Conservation (phyloP, 2,329 filamentous ascomycete genomes). For the Stachybotrys chartarum region DNA sequence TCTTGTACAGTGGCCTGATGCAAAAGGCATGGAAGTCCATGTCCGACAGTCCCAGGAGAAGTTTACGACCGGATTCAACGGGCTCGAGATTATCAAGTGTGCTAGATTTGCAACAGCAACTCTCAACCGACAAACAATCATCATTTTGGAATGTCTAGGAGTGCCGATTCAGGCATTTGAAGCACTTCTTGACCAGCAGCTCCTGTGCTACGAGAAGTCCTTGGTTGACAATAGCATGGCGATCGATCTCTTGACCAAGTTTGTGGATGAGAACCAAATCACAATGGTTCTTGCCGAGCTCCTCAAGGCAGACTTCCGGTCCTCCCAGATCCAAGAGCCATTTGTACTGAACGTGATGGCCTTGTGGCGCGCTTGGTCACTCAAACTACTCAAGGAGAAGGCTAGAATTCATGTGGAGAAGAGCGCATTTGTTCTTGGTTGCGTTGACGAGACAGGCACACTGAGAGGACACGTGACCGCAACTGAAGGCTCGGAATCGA, state of each 20-base stretch:
- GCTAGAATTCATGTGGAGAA: conserved; percentile 75
- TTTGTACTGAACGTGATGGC: conserved; percentile 74
- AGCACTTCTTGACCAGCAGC: conserved; percentile 58
- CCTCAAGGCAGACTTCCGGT: conserved; percentile 74
- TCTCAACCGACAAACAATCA: conserved; percentile 84
- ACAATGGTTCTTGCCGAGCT: conserved; percentile 69
- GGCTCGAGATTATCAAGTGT: conserved; percentile 77
- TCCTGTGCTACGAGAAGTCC: conserved; percentile 61
- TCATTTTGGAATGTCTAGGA: conserved; percentile 73
- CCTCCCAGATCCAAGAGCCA: conserved; percentile 54
- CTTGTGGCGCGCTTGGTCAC: conserved; percentile 82
- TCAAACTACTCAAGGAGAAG: conserved; percentile 89
- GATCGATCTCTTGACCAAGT: conserved; percentile 59
- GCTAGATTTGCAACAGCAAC: conserved; percentile 71
- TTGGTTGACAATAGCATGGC: conserved; percentile 61
- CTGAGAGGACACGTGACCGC: conserved; percentile 63
- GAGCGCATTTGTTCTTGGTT: conserved; percentile 82
- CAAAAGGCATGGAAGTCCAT: conserved; percentile 61
- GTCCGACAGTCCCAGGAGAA: conserved; percentile 84
- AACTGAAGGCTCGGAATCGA: conserved; percentile 29
- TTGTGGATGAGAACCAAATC: conserved; percentile 79
- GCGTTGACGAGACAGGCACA: conserved; percentile 74
- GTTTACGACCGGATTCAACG: conserved; percentile 64
- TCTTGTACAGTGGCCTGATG: conserved; percentile 65
- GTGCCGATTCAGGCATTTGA: conserved; percentile 62